Evolutionary conservation across 108 stramenopile genomes (phyloP), one percentile per base, ranked within the genome.

Genomic region (Chaetoceros muelleri): DNA sequence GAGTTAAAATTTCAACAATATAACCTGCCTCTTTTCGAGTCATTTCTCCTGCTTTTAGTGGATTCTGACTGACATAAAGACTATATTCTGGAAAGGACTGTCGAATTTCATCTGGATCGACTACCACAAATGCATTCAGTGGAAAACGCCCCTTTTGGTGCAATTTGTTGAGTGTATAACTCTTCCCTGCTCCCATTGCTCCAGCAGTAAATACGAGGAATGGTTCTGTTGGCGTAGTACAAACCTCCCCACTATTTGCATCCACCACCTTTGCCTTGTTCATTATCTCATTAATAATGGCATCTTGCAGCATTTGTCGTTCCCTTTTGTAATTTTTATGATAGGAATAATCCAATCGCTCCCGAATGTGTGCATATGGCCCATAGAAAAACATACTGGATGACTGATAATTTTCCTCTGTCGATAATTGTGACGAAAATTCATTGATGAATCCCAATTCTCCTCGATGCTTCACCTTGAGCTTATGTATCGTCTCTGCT

Each of bases 101-200:
- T 29, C 83, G 59, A 21, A 94, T 85, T 8, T 75, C 82, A 57
- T 85, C 93, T 44, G 93, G 93, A 57, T 95, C 93, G 3, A 95
- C 84, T n/a, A 46, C 44, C 27, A 95, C 86, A 55, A 89, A 95
- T 13, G 85, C 77, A 40, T 69, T 46, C 23, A 89, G 73, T 16
- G 93, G 93, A 58, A 95, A 95, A 29, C 64, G 58, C 8, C 74
- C 82, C 49, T 70, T 61, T 29, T 82, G 56, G 5, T 81, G 74
- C 45, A 92, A 45, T 31, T 52, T 51, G 27, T 69, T 61, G 61
- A 96, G 86, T 19, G 87, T 87, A 56, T 94, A 76, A 20, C 72
- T 61, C 63, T 85, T 96, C 46, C 77, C 95, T 8, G 83, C 82
- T 46, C 90, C 90, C 95, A 95, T 95, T 13, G 71, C 87, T 2